Conservation (phyloP, 257 asterid genomes). For the Petunia axillaris region DNA sequence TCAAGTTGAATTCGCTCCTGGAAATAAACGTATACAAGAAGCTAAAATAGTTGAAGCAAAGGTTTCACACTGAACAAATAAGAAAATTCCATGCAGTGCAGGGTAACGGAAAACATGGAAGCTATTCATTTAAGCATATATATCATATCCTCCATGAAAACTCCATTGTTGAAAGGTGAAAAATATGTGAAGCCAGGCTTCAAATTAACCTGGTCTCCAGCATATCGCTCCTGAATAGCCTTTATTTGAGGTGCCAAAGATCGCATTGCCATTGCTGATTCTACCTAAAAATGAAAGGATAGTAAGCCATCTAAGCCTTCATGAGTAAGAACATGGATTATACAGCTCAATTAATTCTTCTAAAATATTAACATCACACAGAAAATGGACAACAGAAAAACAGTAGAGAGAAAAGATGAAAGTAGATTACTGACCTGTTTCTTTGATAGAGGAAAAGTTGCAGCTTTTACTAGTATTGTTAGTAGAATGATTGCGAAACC, state of each 20-base stretch:
- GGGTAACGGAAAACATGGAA: background rate
- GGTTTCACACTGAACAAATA: background rate
- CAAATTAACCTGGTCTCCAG: slow-evolving; percentile 85
- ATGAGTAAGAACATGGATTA: background rate
- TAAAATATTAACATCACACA: slow-evolving; percentile 17
- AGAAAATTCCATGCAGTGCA: slow-evolving; percentile 8
- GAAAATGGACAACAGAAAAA: slow-evolving; percentile 17
- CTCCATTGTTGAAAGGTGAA: slow-evolving; percentile 30
- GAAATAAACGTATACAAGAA: slow-evolving; percentile 33
- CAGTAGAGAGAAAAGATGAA: background rate
- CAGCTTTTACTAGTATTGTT: slow-evolving; percentile 89
- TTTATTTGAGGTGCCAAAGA: slow-evolving; percentile 96
- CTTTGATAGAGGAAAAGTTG: slow-evolving; percentile 90
- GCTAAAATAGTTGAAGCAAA: slow-evolving; percentile 14
- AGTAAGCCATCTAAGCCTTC: slow-evolving; percentile 17
- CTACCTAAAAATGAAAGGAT: slow-evolving; percentile 55
- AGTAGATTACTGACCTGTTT: slow-evolving; percentile 65
- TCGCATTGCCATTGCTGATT: slow-evolving; percentile 97
- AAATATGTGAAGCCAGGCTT: slow-evolving; percentile 19
- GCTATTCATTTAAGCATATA: background rate
- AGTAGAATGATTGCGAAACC: slow-evolving; percentile 96
- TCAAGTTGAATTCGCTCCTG: slow-evolving; percentile 97
- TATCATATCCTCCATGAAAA: background rate
- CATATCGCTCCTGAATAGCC: slow-evolving; percentile 95
- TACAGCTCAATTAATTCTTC: background rate